Conservation (phyloP, 305 asterid genomes). For the Solanum aculeatissimum region DNA sequence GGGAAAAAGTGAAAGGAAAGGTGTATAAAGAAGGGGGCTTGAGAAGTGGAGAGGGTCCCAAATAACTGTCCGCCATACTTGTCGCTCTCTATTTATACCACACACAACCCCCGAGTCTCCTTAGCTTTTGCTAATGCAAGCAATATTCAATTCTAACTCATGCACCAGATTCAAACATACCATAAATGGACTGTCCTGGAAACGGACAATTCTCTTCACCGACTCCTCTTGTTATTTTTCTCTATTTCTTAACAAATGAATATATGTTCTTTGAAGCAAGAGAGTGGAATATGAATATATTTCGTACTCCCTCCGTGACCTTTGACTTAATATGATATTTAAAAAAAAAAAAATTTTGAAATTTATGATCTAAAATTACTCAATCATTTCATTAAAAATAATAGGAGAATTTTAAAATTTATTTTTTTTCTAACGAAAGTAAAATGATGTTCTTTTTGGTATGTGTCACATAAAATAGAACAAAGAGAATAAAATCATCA, state of each 20-base stretch:
- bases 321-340: too few relatives aligned
- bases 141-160: background rate
- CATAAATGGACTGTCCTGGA: background rate
- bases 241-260: background rate
- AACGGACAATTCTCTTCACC: background rate
- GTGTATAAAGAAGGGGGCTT: constrained; percentile 5
- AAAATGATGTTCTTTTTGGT: too few relatives aligned
- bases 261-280: background rate
- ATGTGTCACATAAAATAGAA: too few relatives aligned
- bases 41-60: constrained; percentile 42
- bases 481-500: background rate
- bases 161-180: background rate
- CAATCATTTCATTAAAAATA: too few relatives aligned
- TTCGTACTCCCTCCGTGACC: too few relatives aligned
- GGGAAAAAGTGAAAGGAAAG: constrained; percentile 8
- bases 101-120: background rate
- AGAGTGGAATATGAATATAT: background rate
- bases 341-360: too few relatives aligned
- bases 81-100: background rate
- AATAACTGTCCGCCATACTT: constrained; percentile 63
- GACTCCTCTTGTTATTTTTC: background rate
- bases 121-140: background rate
- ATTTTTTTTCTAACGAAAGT: too few relatives aligned
- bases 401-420: too few relatives aligned
- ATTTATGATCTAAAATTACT: too few relatives aligned